Evolutionary conservation across 352 stramenopile genomes (phyloP).

Genomic region (Proteromonas lacertae): DNA sequence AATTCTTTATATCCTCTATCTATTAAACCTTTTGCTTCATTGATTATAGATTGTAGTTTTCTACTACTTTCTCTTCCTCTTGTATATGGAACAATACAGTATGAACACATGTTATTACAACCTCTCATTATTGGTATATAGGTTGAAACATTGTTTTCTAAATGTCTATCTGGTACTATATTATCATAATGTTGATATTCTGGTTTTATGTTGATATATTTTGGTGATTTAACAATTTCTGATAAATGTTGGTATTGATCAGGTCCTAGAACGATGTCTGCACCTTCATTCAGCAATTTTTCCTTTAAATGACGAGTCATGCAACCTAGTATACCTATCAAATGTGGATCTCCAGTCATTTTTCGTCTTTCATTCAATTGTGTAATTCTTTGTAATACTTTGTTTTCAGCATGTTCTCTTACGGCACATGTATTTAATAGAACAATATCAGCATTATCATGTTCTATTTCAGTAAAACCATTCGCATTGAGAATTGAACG

Average conservation of each 20-base stretch:
- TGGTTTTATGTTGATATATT: neutral
- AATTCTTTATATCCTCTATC: conserved; percentile 77
- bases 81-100: conserved; percentile 98
- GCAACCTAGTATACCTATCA: conserved; percentile 80
- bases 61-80: conserved; percentile 61
- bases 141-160: conserved; percentile 32
- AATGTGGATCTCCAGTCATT: neutral
- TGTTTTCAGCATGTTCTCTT: conserved; percentile 86
- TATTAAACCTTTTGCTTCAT: conserved; percentile 31
- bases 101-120: conserved; percentile 99
- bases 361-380: conserved; percentile 6
- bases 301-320: conserved; percentile 96
- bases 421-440: conserved; percentile 97
- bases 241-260: conserved; percentile 93
- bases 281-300: conserved; percentile 48
- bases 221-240: conserved; percentile 42
- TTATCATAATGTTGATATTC: conserved; percentile 57
- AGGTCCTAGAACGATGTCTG: conserved; percentile 80
- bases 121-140: conserved; percentile 95
- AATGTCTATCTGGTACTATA: conserved; percentile 57
- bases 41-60: conserved; percentile 56
- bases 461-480: conserved; percentile 9
- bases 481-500: conserved; percentile 41
- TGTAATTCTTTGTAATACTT: conserved; percentile 36
- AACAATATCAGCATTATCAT: conserved; percentile 50